A percentile compares a stretch with the other conserved stretches of the same genome.
Evolutionary conservation across 1,284 basidiomycete genomes (phyloP).

Genomic region (Bjerkandera adusta): DNA sequence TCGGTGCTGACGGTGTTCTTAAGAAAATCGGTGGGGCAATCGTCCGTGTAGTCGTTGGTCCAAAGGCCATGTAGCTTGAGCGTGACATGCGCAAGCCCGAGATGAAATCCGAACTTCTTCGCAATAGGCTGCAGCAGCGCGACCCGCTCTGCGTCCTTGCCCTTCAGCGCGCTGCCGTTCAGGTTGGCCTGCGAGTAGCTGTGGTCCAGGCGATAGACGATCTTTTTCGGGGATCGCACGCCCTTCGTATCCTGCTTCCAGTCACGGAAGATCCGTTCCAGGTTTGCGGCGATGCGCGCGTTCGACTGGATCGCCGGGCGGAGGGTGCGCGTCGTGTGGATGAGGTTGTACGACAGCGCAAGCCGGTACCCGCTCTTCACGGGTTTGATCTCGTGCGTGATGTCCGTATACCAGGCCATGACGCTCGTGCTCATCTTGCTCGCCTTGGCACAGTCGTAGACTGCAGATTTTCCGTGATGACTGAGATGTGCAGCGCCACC

Average conservation of each 20-base stretch:
- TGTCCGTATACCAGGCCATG: slow-evolving; percentile 48
- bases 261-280: not conserved
- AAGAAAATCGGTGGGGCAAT: slow-evolving; percentile 19
- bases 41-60: slow-evolving; percentile 28
- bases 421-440: slow-evolving; percentile 33
- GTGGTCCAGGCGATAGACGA: slow-evolving; percentile 24
- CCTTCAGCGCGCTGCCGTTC: slow-evolving; percentile 21
- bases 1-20: too few species aligned
- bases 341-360: slow-evolving; percentile 44
- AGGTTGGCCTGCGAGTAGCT: slow-evolving; percentile 22
- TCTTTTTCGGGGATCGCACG: slow-evolving; percentile 10
- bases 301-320: slow-evolving; percentile 29
- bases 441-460: slow-evolving; percentile 31
- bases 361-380: slow-evolving; percentile 41
- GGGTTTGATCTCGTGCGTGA: slow-evolving; percentile 43
- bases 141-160: slow-evolving; percentile 20
- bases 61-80: slow-evolving; percentile 31
- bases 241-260: slow-evolving; percentile 3
- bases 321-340: slow-evolving; percentile 36
- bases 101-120: slow-evolving; percentile 17
- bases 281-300: not conserved
- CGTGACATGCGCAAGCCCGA: slow-evolving; percentile 36
- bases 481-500: slow-evolving; percentile 41
- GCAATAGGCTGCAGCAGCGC: slow-evolving; percentile 18
- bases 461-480: slow-evolving; percentile 29